A percentile compares a stretch with the other conserved stretches of the same genome.
phyloP scores from a whole-genome alignment of 1,284 basidiomycete species.

The Sporisorium iseilematis-ciliati region DNA sequence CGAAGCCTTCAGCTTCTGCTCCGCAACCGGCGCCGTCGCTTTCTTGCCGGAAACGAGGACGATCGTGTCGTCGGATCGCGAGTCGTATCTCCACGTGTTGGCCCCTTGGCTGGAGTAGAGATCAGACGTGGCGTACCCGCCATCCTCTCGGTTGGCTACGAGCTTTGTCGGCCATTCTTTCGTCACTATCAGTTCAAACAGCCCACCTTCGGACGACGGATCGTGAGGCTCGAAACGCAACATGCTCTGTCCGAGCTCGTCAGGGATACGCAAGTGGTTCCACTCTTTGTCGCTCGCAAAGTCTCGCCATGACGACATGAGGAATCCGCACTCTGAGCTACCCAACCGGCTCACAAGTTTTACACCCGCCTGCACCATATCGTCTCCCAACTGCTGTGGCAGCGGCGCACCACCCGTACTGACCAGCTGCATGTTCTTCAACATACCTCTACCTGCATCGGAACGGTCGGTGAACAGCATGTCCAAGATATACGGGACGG shows the following conservation, averaged over 20 bases:
- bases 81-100: slow-evolving; percentile 49
- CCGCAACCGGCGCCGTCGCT: slow-evolving; percentile 33
- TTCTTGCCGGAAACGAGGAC: slow-evolving; percentile 61
- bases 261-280: slow-evolving; percentile 74
- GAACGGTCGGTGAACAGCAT: slow-evolving; percentile 73
- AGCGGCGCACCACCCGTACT: slow-evolving; percentile 72
- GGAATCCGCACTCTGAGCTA: slow-evolving; percentile 71
- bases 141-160: slow-evolving; percentile 49
- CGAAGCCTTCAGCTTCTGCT: slow-evolving; percentile 34
- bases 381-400: slow-evolving; percentile 75
- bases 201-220: slow-evolving; percentile 3
- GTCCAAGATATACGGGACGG: slow-evolving; percentile 73
- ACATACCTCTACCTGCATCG: slow-evolving; percentile 72
- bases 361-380: slow-evolving; percentile 74
- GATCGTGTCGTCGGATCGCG: slow-evolving; percentile 52
- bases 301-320: slow-evolving; percentile 74
- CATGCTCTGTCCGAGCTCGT: slow-evolving; percentile 33
- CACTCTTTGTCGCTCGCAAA: slow-evolving; percentile 75
- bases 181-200: slow-evolving; percentile 51
- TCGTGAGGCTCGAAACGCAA: slow-evolving; percentile 41
- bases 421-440: slow-evolving; percentile 74
- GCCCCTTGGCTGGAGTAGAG: slow-evolving; percentile 35
- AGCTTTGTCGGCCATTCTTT: slow-evolving; percentile 58
- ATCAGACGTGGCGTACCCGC: slow-evolving; percentile 53
- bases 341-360: slow-evolving; percentile 75